Conservation (phyloP, 805 yeast species). For the Metschnikowia dekortorum region DNA sequence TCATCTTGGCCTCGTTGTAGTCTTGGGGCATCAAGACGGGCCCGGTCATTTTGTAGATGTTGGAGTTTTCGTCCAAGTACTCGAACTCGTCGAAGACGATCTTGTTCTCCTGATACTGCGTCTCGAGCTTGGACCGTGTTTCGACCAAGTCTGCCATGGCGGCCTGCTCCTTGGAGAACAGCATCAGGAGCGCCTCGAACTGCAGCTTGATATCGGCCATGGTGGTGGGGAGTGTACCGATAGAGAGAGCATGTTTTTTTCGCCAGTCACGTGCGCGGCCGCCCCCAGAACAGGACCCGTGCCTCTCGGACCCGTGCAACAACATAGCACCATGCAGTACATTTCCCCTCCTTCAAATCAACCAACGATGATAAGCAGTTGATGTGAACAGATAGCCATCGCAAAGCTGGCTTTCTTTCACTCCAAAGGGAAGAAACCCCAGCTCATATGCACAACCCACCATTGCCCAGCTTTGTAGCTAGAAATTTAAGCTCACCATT, state of each 20-base stretch:
- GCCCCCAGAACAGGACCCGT: neutral
- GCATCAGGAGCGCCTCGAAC: constrained; percentile 42
- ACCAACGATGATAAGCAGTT: too few relatives aligned
- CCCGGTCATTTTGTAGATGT: constrained; percentile 85
- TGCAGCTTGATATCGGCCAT: constrained; percentile 30
- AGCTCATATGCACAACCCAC: too few relatives aligned
- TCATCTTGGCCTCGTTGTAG: constrained; percentile 69
- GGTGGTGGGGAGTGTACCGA: neutral
- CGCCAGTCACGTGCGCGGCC: neutral
- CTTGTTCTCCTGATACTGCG: constrained; percentile 90
- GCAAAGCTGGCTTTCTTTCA: too few relatives aligned
- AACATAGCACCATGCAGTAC: too few relatives aligned
- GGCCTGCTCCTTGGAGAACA: constrained; percentile 44
- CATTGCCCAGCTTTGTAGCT: too few relatives aligned
- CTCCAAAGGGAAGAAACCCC: too few relatives aligned
- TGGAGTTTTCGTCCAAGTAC: constrained; percentile 58
- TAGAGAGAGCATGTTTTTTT: neutral
- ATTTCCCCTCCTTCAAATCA: too few relatives aligned
- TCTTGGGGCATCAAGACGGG: constrained; percentile 92
- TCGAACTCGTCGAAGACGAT: constrained; percentile 83
- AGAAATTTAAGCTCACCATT: too few relatives aligned
- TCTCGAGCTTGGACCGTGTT: constrained; percentile 82
- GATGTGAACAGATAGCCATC: too few relatives aligned
- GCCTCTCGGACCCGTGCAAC: neutral
- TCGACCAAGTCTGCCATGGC: constrained; percentile 51